These are phyloP conservation scores for Oenanthe javanica DNA, from an alignment of 140 eudicot genomes.

Conservation along the genomic window DNA sequence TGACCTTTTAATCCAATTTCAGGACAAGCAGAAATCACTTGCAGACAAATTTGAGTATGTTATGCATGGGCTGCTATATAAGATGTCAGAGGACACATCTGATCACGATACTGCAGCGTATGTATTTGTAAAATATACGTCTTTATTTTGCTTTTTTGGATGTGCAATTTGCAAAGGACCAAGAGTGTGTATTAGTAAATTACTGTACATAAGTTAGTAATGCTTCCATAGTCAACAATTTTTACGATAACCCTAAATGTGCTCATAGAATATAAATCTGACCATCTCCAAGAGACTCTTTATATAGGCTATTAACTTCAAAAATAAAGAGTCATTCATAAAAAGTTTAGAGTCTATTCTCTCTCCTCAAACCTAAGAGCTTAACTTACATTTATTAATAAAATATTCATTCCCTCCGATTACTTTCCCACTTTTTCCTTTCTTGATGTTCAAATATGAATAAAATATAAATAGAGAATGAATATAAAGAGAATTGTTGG, in stretches of 20 bases:
- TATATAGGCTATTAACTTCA: too few species aligned
- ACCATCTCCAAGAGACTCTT: too few species aligned
- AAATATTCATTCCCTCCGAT: too few species aligned
- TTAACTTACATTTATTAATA: too few species aligned
- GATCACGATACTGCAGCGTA: slow-evolving; percentile 48
- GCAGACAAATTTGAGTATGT: slow-evolving; percentile 87
- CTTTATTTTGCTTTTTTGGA: not conserved
- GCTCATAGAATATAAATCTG: not conserved
- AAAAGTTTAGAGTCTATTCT: too few species aligned
- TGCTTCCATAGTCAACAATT: not conserved
- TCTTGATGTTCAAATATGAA: too few species aligned
- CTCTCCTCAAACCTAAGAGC: too few species aligned
- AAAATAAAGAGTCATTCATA: too few species aligned
- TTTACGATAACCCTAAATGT: not conserved
- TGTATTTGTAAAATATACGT: slow-evolving; percentile 13
- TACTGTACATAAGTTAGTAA: not conserved
- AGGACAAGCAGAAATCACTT: slow-evolving; percentile 70
- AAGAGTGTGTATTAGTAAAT: not conserved
- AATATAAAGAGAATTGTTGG: too few species aligned
- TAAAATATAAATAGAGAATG: too few species aligned
- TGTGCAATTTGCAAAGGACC: not conserved
- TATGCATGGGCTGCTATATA: slow-evolving; percentile 81
- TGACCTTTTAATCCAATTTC: slow-evolving; percentile 16
- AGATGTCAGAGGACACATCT: slow-evolving; percentile 52
- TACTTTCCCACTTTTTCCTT: too few species aligned